phyloP scores from a whole-genome alignment of 192 early-diverging fungal genomes.

The Hyaloraphidium curvatum region DNA sequence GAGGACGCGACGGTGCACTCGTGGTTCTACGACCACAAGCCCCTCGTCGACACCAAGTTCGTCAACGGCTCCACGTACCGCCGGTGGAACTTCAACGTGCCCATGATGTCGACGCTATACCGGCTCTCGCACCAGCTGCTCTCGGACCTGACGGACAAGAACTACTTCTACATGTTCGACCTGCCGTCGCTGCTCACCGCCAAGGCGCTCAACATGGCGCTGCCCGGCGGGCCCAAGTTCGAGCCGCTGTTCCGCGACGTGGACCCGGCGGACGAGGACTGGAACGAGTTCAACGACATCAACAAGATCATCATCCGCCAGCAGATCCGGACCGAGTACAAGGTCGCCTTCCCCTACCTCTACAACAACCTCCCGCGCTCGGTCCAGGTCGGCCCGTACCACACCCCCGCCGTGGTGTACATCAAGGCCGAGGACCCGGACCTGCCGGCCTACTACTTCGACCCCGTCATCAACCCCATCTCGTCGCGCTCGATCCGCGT shows the following conservation, averaged over 20 bases:
- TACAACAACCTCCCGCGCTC: conserved; percentile 93
- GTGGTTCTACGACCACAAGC: conserved; percentile 97
- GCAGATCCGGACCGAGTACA: conserved; percentile 96
- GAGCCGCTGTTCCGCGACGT: conserved; percentile 94
- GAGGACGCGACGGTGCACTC: conserved; percentile 81
- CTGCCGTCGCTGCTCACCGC: conserved; percentile 88
- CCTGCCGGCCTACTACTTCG: conserved; percentile 93
- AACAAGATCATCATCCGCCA: conserved; percentile 99
- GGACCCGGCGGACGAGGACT: conserved; percentile 93
- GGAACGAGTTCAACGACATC: conserved; percentile 99
- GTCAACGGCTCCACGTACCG: conserved; percentile 81
- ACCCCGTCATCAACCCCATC: conserved; percentile 96
- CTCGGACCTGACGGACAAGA: conserved; percentile 83
- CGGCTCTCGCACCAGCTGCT: conserved; percentile 79
- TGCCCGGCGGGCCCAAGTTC: conserved; percentile 95
- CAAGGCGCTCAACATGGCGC: conserved; percentile 93
- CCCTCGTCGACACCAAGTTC: conserved; percentile 46
- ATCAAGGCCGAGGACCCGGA: conserved; percentile 83
- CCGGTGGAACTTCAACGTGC: conserved; percentile 76
- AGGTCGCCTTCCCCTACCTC: conserved; percentile 93
- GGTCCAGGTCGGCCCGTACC: conserved; percentile 82
- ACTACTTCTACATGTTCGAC: conserved; percentile 98
- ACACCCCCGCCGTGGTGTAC: conserved; percentile 76
- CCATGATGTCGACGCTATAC: conserved; percentile 87
- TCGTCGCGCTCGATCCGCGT: conserved; percentile 48